Percentiles rank a stretch among this genome's conserved stretches.
These are phyloP conservation scores for Herpetomonas samuelpessoai DNA, from an alignment of 208 protist species.

Conservation along the genomic window DNA sequence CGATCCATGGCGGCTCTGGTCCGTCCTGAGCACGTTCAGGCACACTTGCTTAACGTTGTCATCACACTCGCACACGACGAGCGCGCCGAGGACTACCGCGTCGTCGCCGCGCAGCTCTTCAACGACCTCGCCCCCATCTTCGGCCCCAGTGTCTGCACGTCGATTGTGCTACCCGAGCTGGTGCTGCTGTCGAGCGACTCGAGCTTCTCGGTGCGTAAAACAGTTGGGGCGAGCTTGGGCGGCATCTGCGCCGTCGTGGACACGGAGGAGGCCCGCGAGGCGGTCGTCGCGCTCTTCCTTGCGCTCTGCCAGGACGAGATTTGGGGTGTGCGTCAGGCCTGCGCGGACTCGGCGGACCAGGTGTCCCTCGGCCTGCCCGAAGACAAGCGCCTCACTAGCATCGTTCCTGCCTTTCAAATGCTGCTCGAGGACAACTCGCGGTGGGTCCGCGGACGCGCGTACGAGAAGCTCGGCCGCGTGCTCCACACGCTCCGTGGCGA, in stretches of 20 bases:
- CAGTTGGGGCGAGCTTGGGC: constrained; percentile 80
- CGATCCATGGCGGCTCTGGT: constrained; percentile 81
- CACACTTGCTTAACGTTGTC: constrained; percentile 85
- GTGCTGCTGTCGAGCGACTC: constrained; percentile 86
- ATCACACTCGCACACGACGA: constrained; percentile 93
- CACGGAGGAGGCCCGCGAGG: constrained; percentile 47
- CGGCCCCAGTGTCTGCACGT: constrained; percentile 59
- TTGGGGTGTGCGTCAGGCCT: constrained; percentile 95
- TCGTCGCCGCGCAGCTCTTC: constrained; percentile 90
- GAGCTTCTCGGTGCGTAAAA: constrained; percentile 88
- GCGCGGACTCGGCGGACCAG: constrained; percentile 82
- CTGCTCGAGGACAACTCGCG: constrained; percentile 86
- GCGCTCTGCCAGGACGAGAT: constrained; percentile 94
- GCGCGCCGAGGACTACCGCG: constrained; percentile 93
- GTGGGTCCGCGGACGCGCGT: constrained; percentile 92
- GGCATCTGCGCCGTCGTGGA: constrained; percentile 59
- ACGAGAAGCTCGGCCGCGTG: constrained; percentile 90
- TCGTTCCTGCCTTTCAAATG: constrained; percentile 70
- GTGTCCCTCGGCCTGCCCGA: constrained; percentile 58
- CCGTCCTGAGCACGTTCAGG: constrained; percentile 79
- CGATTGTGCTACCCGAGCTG: constrained; percentile 78
- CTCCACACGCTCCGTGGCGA: constrained; percentile 86
- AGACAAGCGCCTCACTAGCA: constrained; percentile 43
- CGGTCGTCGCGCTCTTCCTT: constrained; percentile 84
- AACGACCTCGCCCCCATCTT: constrained; percentile 85